These are phyloP conservation scores for Penicillium turbatum DNA, from an alignment of 495 filamentous ascomycete genomes.

Conservation along the genomic window DNA sequence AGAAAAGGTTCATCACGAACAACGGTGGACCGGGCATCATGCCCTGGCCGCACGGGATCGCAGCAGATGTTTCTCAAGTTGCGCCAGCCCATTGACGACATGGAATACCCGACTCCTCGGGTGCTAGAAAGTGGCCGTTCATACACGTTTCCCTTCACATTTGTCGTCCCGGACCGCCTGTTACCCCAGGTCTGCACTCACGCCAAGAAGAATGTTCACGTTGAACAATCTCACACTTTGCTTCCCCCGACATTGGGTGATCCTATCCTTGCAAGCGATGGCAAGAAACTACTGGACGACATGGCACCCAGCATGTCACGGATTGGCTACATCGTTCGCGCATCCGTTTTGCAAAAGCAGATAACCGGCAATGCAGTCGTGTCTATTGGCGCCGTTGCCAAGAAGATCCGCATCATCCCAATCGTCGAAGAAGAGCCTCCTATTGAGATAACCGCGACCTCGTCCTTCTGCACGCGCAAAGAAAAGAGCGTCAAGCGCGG, in stretches of 20 bases:
- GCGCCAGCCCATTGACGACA: constrained; percentile 68
- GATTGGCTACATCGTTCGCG: constrained; percentile 70
- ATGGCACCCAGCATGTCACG: constrained; percentile 76
- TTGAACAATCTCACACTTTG: constrained; percentile 68
- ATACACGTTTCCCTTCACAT: constrained; percentile 80
- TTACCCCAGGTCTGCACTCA: constrained; percentile 60
- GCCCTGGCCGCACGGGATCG: constrained; percentile 49
- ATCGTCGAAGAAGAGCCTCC: constrained; percentile 70
- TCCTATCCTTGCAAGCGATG: constrained; percentile 49
- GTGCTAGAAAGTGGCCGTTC: constrained; percentile 60
- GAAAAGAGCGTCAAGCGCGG: constrained; percentile 77
- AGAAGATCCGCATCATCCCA: constrained; percentile 76
- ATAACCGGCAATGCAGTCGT: constrained; percentile 24
- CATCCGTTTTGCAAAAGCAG: constrained; percentile 40
- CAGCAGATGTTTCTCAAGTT: constrained; percentile 72
- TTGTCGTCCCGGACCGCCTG: constrained; percentile 75
- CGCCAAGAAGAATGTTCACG: constrained; percentile 46
- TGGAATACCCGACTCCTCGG: constrained; percentile 64
- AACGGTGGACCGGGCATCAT: constrained; percentile 48
- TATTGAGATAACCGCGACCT: constrained; percentile 53
- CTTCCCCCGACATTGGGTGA: constrained; percentile 81
- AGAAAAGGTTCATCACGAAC: constrained; percentile 45
- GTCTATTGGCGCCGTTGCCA: constrained; percentile 46
- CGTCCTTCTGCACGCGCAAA: constrained; percentile 63
- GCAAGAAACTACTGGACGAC: constrained; percentile 62